Conservation (phyloP, 164 flowering plant genomes). For the Berberis thunbergii region DNA sequence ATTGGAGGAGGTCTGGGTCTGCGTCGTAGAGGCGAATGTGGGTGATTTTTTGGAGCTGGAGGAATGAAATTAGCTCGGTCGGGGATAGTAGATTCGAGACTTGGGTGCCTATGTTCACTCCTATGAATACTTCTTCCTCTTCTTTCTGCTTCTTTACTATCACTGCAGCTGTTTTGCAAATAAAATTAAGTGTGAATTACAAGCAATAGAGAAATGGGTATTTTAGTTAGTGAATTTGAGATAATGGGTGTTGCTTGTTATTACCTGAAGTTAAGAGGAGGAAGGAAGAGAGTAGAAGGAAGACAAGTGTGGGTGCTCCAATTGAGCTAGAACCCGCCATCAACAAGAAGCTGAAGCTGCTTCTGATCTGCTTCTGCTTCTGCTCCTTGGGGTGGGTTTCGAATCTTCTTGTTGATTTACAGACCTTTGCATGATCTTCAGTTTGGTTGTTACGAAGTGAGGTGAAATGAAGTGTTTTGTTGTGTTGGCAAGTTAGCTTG, state of each 20-base stretch:
- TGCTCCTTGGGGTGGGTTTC: conserved; percentile 10
- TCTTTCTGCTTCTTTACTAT: conserved; percentile 17
- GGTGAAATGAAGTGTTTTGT: neutral
- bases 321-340: conserved; percentile 40
- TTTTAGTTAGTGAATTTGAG: neutral
- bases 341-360: conserved; percentile 28
- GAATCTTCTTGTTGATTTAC: conserved; percentile 22
- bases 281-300: conserved; percentile 3
- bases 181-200: neutral
- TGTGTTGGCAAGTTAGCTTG: neutral
- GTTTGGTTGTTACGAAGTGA: no score
- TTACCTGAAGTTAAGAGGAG: conserved; percentile 4
- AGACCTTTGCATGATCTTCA: conserved; percentile 42
- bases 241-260: neutral
- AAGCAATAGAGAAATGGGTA: neutral
- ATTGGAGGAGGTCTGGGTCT: conserved; percentile 48
- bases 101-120: conserved; percentile 80
- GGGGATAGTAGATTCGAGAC: conserved; percentile 54
- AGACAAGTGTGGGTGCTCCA: conserved; percentile 7
- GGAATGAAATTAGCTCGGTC: conserved; percentile 53
- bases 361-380: conserved; percentile 27
- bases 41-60: conserved; percentile 57
- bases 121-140: conserved; percentile 52
- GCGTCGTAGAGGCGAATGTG: conserved; percentile 86
- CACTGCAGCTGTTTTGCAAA: neutral